phyloP scores from a whole-genome alignment of 768 basidiomycete genomes.

The Mycena belliarum region DNA sequence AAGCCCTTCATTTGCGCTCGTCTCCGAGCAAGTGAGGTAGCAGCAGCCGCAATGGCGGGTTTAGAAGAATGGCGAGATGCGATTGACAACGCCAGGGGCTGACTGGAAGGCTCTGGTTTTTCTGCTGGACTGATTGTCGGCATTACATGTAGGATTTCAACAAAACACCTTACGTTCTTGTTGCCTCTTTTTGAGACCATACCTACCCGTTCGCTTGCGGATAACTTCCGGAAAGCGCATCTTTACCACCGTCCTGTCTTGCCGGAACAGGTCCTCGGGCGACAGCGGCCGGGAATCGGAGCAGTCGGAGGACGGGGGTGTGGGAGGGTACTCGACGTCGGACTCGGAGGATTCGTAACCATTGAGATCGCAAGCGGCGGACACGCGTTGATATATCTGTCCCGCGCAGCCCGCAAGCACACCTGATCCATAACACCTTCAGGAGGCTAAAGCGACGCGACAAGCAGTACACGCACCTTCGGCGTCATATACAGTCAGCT shows the following conservation, averaged over 20 bases:
- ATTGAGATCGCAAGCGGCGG: constrained; percentile 20
- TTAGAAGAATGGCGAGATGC: constrained; percentile 64
- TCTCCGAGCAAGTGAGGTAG: constrained; percentile 46
- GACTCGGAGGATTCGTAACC: constrained; percentile 40
- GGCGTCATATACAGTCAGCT: constrained; percentile 72
- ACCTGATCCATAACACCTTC: constrained; percentile 32
- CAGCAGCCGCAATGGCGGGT: constrained; percentile 59
- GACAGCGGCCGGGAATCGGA: constrained; percentile 66
- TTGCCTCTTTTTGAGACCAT: constrained; percentile 16
- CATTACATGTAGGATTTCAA: neutral
- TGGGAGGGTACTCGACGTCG: constrained; percentile 69
- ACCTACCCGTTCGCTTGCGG: constrained; percentile 9
- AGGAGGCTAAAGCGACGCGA: neutral
- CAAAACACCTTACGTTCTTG: constrained; percentile 3
- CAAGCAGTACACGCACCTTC: constrained; percentile 49
- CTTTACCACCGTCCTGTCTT: constrained; percentile 26
- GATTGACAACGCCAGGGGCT: constrained; percentile 51
- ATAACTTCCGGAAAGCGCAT: constrained; percentile 16
- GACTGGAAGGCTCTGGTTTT: constrained; percentile 14
- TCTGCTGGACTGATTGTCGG: neutral
- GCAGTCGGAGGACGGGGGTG: constrained; percentile 76
- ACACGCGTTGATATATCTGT: constrained; percentile 41
- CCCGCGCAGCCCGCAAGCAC: constrained; percentile 40
- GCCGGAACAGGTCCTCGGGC: constrained; percentile 36
- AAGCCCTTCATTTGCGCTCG: constrained; percentile 22